Percentiles rank a stretch among this genome's conserved stretches.
Evolutionary conservation across 495 filamentous ascomycete species (phyloP).

Genomic region (Aspergillus carlsbadensis): DNA sequence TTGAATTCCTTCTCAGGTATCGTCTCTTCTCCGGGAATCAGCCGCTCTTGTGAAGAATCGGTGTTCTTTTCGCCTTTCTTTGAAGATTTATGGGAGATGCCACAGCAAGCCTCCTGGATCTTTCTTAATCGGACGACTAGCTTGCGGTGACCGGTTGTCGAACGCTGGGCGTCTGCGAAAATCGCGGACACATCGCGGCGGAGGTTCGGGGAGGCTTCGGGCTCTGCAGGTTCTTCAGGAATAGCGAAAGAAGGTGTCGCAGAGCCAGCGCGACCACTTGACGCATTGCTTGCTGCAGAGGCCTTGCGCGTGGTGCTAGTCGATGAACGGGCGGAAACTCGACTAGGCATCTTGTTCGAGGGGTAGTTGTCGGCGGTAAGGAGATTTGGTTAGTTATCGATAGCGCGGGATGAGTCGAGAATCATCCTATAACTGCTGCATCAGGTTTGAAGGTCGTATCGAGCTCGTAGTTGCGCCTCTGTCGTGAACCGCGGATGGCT

Average conservation of each 20-base stretch:
- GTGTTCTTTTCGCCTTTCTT: conserved; percentile 42
- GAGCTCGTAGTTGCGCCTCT: not conserved
- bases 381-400: conserved; percentile 20
- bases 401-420: conserved; percentile 8
- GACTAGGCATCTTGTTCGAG: conserved; percentile 55
- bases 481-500: not conserved
- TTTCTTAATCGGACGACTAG: conserved; percentile 82
- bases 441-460: not conserved
- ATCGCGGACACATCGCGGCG: conserved; percentile 74
- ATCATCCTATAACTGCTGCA: conserved; percentile 24
- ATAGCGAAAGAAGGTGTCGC: conserved; percentile 58
- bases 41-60: conserved; percentile 34
- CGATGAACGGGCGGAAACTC: conserved; percentile 56
- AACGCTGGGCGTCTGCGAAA: conserved; percentile 85
- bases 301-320: conserved; percentile 57
- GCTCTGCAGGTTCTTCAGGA: conserved; percentile 65
- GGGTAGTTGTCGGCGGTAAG: conserved; percentile 9
- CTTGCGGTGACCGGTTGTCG: conserved; percentile 85
- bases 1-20: conserved; percentile 86
- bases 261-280: conserved; percentile 65
- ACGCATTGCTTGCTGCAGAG: conserved; percentile 54
- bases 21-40: conserved; percentile 50
- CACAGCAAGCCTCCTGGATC: conserved; percentile 84
- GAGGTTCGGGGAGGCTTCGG: conserved; percentile 59
- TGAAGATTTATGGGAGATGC: conserved; percentile 57